Evolutionary conservation across 2,329 filamentous ascomycete genomes (phyloP).

Genomic region (Hypoxylon sp.): DNA sequence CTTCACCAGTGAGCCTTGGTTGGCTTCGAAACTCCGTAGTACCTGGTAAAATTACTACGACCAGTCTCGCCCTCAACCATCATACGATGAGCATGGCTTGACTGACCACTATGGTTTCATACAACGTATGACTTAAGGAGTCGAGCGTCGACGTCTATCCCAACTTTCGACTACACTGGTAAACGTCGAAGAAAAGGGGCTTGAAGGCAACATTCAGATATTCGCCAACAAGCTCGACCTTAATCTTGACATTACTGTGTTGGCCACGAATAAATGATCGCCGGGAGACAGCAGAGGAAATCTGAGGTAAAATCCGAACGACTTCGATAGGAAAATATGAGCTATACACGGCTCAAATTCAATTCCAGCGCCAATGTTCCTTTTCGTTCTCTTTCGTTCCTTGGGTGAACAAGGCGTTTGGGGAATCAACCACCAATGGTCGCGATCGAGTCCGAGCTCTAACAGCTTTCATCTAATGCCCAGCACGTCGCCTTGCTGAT

Average conservation of each 20-base stretch:
- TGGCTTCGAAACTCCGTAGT: neutral
- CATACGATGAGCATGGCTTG: constrained; percentile 32
- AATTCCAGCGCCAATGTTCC: neutral
- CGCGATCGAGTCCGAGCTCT: neutral
- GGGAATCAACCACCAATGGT: neutral
- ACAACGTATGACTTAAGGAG: constrained; percentile 26
- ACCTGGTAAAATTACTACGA: neutral
- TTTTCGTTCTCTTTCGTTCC: neutral
- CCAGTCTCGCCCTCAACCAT: constrained; percentile 18
- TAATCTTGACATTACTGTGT: neutral
- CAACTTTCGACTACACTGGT: constrained; percentile 13
- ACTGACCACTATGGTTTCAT: constrained; percentile 35
- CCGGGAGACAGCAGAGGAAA: neutral
- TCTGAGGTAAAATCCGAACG: neutral
- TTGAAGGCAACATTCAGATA: neutral
- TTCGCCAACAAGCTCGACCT: neutral
- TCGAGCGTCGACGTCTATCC: constrained; percentile 4
- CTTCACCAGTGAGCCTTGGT: neutral
- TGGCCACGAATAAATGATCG: neutral
- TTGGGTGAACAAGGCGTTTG: neutral
- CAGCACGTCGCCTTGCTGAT: neutral
- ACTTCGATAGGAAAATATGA: neutral
- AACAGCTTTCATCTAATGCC: neutral
- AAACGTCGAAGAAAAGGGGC: neutral
- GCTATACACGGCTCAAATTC: neutral